Conservation (phyloP, 257 asterid genomes). For the Petrea volubilis region DNA sequence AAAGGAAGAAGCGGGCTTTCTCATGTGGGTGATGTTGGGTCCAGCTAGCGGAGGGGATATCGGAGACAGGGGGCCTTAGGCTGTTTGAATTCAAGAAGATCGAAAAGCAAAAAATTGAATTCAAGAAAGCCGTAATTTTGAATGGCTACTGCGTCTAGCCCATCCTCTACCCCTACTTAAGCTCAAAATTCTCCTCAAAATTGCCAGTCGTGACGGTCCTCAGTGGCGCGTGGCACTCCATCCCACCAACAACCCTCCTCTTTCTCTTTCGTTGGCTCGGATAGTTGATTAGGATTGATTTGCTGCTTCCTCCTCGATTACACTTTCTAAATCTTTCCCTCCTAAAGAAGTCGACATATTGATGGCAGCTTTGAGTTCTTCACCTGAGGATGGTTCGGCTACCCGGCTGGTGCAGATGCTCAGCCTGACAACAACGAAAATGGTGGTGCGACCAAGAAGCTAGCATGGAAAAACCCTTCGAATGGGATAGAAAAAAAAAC, state of each 20-base stretch:
- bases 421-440: constrained; percentile 42
- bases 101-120: too few species aligned
- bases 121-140: constrained; percentile 25
- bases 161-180: constrained; percentile 16
- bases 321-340: constrained; percentile 38
- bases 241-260: constrained; percentile 26
- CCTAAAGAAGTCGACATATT: constrained; percentile 11
- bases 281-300: constrained; percentile 31
- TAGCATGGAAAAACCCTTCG: constrained; percentile 67
- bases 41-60: too few species aligned
- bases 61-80: too few species aligned
- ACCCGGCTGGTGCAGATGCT: constrained; percentile 24
- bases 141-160: constrained; percentile 43
- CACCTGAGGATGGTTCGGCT: constrained; percentile 27
- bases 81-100: too few species aligned
- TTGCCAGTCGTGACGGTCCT: constrained; percentile 20
- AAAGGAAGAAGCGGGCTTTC: too few species aligned
- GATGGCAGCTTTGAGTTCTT: constrained; percentile 4
- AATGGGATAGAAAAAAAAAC: too few species aligned
- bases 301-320: constrained; percentile 23
- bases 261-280: constrained; percentile 25
- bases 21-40: too few species aligned
- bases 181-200: constrained; percentile 41
- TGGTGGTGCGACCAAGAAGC: constrained; percentile 46
- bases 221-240: constrained; percentile 26